These are phyloP conservation scores for Tetrapisispora fleetii DNA, from an alignment of 805 yeast genomes.

Conservation along the genomic window DNA sequence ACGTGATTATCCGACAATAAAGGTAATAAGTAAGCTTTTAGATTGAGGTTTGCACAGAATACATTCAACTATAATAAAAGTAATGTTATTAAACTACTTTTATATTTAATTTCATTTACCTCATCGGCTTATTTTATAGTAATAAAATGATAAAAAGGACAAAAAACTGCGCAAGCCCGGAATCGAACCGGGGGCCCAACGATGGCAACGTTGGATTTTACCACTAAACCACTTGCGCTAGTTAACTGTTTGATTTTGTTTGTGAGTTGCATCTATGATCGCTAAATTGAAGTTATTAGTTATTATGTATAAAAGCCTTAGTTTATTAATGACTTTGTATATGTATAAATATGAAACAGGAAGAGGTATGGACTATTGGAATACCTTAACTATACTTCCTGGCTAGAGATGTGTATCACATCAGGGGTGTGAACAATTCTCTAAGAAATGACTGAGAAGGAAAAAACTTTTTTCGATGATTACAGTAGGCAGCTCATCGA, in stretches of 20 bases:
- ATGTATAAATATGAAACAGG: too few relatives aligned
- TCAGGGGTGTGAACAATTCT: not conserved
- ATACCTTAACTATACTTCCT: too few relatives aligned
- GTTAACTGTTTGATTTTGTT: not conserved
- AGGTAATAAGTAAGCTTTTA: too few relatives aligned
- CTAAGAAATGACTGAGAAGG: not conserved
- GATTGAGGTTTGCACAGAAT: too few relatives aligned
- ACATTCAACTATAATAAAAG: too few relatives aligned
- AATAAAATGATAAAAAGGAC: not conserved
- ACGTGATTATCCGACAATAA: not conserved
- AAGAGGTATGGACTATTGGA: too few relatives aligned
- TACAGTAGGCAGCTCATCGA: not conserved
- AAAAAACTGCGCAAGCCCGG: conserved; percentile 2
- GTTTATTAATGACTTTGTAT: too few relatives aligned
- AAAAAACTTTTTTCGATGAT: not conserved
- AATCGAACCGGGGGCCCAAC: conserved; percentile 5
- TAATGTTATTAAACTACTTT: too few relatives aligned
- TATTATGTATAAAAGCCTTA: too few relatives aligned
- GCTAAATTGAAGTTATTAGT: too few relatives aligned
- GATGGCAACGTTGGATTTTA: conserved; percentile 4
- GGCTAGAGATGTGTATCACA: too few relatives aligned
- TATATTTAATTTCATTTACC: not conserved
- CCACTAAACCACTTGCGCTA: conserved; percentile 4
- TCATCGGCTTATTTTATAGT: not conserved
- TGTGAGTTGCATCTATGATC: too few relatives aligned